Percentiles rank a stretch among this genome's conserved stretches.
These are phyloP conservation scores for Pichia rugopelliculosa DNA, from an alignment of 805 yeast species.

Conservation along the genomic window DNA sequence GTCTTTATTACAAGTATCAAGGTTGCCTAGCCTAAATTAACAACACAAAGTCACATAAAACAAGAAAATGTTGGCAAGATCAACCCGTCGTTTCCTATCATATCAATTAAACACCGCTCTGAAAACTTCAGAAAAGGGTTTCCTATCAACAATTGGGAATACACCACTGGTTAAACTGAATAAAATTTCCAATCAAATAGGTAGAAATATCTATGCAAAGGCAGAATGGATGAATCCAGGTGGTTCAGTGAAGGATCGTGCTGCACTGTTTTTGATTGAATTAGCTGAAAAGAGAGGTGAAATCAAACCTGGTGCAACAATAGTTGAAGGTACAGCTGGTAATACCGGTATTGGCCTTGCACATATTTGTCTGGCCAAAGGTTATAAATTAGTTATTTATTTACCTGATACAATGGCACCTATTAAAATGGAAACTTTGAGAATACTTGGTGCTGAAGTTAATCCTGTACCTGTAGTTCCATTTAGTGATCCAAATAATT, in stretches of 20 bases:
- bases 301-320: slow-evolving; percentile 71
- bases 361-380: slow-evolving; percentile 70
- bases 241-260: slow-evolving; percentile 87
- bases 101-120: slow-evolving; percentile 49
- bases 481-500: slow-evolving; percentile 72
- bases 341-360: slow-evolving; percentile 93
- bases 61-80: neutral
- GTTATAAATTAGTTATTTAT: slow-evolving; percentile 79
- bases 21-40: no score
- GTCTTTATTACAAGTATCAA: no score
- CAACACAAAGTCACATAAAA: no score
- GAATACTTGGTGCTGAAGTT: slow-evolving; percentile 78
- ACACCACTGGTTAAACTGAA: slow-evolving; percentile 72
- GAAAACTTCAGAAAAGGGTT: slow-evolving; percentile 55
- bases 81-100: slow-evolving; percentile 10
- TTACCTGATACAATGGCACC: slow-evolving; percentile 90
- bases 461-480: slow-evolving; percentile 88
- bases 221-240: slow-evolving; percentile 94
- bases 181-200: slow-evolving; percentile 47
- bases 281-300: slow-evolving; percentile 70
- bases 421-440: slow-evolving; percentile 66
- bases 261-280: slow-evolving; percentile 68
- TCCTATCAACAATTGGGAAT: slow-evolving; percentile 82
- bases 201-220: slow-evolving; percentile 76
- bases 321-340: slow-evolving; percentile 95